A percentile compares a stretch with the other conserved stretches of the same genome.
These are phyloP conservation scores for Leccinum ponderosum DNA, from an alignment of 1,284 basidiomycete genomes.

Conservation along the genomic window DNA sequence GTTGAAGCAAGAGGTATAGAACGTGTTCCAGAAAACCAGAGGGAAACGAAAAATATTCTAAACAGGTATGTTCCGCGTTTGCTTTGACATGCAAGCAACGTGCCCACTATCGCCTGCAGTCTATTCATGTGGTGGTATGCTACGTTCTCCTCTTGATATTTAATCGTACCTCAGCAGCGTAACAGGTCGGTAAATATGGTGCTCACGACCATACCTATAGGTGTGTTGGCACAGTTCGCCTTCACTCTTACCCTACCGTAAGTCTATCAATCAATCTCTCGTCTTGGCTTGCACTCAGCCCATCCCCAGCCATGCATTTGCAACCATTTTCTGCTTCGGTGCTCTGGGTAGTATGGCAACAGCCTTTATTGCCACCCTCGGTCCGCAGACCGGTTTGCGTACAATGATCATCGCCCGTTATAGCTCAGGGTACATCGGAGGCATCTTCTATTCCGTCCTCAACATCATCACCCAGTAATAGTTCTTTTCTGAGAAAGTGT, in stretches of 20 bases:
- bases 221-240: slow-evolving; percentile 52
- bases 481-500: neutral
- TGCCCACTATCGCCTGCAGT: slow-evolving; percentile 30
- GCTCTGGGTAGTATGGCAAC: slow-evolving; percentile 42
- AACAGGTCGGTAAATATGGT: slow-evolving; percentile 49
- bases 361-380: slow-evolving; percentile 60
- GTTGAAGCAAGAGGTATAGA: slow-evolving; percentile 55
- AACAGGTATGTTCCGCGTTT: slow-evolving; percentile 41
- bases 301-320: slow-evolving; percentile 41
- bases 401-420: slow-evolving; percentile 61
- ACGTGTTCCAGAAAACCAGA: slow-evolving; percentile 49
- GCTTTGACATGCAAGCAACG: slow-evolving; percentile 6
- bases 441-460: slow-evolving; percentile 55
- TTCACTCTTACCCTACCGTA: slow-evolving; percentile 53
- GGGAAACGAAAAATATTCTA: slow-evolving; percentile 48
- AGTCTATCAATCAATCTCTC: slow-evolving; percentile 15
- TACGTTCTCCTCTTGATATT: neutral
- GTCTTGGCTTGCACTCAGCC: neutral
- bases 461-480: slow-evolving; percentile 58
- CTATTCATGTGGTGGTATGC: slow-evolving; percentile 52
- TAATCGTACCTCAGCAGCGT: slow-evolving; percentile 3
- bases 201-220: slow-evolving; percentile 57
- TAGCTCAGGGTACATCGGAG: slow-evolving; percentile 57
- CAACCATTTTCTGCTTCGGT: slow-evolving; percentile 45
- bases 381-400: slow-evolving; percentile 59